Base-by-base conservation (phyloP, 2,329 filamentous ascomycete genomes). In the Leptodontidium sp. region DNA sequence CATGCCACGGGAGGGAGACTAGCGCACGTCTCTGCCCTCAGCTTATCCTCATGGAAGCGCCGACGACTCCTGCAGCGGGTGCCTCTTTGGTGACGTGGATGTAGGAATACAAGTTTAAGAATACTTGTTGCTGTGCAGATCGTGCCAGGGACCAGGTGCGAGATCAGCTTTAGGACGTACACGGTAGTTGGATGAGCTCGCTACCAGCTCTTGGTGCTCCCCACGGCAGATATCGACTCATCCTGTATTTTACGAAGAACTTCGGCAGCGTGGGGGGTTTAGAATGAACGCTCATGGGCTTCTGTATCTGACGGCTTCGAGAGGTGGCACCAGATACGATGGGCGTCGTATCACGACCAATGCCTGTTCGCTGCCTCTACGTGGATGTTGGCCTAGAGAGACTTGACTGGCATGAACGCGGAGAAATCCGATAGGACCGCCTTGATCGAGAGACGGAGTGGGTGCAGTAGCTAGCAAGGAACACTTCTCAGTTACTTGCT, bases 61-160 rank as follows among this genome's bases (percentile, higher is more conserved):
- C 55, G 55, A 58, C 35, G 35, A 58, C 55, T 58, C 14, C 55
- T 58, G 32, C 8, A 58, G 8, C n/a, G 17, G 55, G 15, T 6
- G 24, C 17, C 35, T 58, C 55, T 58, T 38, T 58, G 55, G n/a
- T 58, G n/a, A 58, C 35, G 55, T 58, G 32, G 17, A 58, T 58
- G 8, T 58, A 57, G 15, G 9, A 7, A 35, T 57, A 15, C 29
- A 57, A 57, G 53, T 57, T 32, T 32, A 57, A 57, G 38, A 57
- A 29, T 57, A 55, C 15, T n/a, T 15, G 35, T 38, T 58, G 17
- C 55, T 58, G 32, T 4, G 55, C 55, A 58, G 35, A 43, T 58
- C n/a, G 17, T 58, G 17, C 55, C 32, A 43, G 35, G 55, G 8
- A 17, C 55, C 17, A 58, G 35, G n/a, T 12, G n/a, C n/a, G 32